Conservation (phyloP, 352 stramenopile species). For the Phytopythium litorale region DNA sequence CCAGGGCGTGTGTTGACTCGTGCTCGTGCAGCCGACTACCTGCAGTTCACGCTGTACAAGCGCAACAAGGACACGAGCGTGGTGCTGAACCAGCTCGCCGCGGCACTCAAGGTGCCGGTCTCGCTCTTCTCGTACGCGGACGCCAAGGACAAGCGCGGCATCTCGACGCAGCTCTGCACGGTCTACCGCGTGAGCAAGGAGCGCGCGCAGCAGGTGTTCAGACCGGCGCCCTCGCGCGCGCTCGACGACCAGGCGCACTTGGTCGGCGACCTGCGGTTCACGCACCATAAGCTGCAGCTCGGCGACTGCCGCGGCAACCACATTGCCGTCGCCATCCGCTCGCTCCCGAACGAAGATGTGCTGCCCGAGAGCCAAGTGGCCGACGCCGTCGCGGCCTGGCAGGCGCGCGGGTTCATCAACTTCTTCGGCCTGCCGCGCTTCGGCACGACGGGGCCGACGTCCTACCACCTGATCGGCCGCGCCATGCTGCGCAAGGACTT, state of each 20-base stretch:
- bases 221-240: conserved; percentile 23
- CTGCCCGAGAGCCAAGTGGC: conserved; percentile 19
- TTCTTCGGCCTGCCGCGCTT: conserved; percentile 97
- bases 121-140: conserved; percentile 90
- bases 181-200: conserved; percentile 73
- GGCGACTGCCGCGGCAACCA: conserved; percentile 91
- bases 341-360: conserved; percentile 60
- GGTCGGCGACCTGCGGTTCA: conserved; percentile 92
- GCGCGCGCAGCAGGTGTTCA: conserved; percentile 44
- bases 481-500: conserved; percentile 93
- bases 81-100: conserved; percentile 74
- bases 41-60: conserved; percentile 96
- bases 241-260: conserved; percentile 81
- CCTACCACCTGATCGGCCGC: conserved; percentile 81
- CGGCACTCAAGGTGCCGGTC: conserved; percentile 58
- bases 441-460: conserved; percentile 81
- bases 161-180: conserved; percentile 96
- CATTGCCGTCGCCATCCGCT: conserved; percentile 92
- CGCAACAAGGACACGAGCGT: conserved; percentile 94
- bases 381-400: conserved; percentile 43
- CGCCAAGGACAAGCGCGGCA: conserved; percentile 96
- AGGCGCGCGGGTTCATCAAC: conserved; percentile 91
- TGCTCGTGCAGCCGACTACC: conserved; percentile 77
- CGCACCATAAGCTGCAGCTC: conserved; percentile 75
- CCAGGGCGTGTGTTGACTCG: background rate